Evolutionary conservation across 345 rosid genomes (phyloP).

Genomic region (Citrus sinensis): DVS_A1.0 CM039162.1:10245001-10245500

Average conservation of each 20-base stretch:
- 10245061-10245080: slow-evolving; percentile 94
- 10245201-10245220: not conserved
- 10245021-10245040: slow-evolving; percentile 89
- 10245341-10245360: slow-evolving; percentile 28
- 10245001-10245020: slow-evolving; percentile 71
- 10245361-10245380: slow-evolving; percentile 17
- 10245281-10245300: slow-evolving; percentile 80
- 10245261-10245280: slow-evolving; percentile 74
- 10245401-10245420: slow-evolving; percentile 40
- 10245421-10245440: slow-evolving; percentile 36
- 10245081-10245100: slow-evolving; percentile 79
- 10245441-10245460: slow-evolving; percentile 43
- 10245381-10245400: slow-evolving; percentile 36
- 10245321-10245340: slow-evolving; percentile 27
- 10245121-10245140: not conserved
- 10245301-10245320: slow-evolving; percentile 37
- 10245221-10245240: slow-evolving; percentile 1
- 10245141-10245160: not conserved
- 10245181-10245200: not conserved
- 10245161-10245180: not conserved
- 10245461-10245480: not conserved
- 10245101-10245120: slow-evolving; percentile 19
- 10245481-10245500: not conserved
- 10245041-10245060: slow-evolving; percentile 75
- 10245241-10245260: slow-evolving; percentile 80